Evolutionary conservation across 768 basidiomycete genomes (phyloP), one percentile per base, ranked within the genome.

Genomic region (Tulasnella sp.): DNA sequence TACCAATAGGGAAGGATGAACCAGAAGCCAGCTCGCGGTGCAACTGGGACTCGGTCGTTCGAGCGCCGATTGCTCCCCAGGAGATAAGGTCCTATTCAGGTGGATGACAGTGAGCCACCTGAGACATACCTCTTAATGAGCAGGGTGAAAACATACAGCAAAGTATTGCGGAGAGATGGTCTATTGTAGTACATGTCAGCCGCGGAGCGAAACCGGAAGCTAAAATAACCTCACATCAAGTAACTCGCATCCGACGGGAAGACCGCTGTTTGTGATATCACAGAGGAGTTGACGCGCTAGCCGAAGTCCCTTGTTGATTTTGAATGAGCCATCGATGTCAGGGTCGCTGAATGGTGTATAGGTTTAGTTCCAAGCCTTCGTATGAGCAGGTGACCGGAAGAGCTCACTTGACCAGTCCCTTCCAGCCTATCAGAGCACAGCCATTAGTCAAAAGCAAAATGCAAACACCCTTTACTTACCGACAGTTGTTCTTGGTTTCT

Each of bases 401-500:
- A 18, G 46, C 72, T 80, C 34, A 80, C 81, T 89, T 89, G 85
- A 89, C 88, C 37, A 88, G 83, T 54, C 97, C 98, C 88, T 99
- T 98, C 88, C 88, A 80, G 79, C 79, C 95, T 81, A 72, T n/a
- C 79, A 75, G 34, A 41, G 75, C 22, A 37, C 64, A 12, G 28
- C 34, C 28, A 40, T 72, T 78, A 77, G 75, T 41, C 58, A 78
- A 31, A 31, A 40, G 28, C 60, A 24, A 44, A 31, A 72, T 37
- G 28, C 9, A 80, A 44, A 28, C 24, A 42, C 41, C 1, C n/a
- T 20, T 46, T 5, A 48, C 79, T n/a, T 75, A 74, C 97, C 97
- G 74, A 98, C 96, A 2, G 96, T 99, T 41, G 97, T 99, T 80
- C 97, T 90, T 0, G 96, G 98, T 92, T 98, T 97, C 91, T 97